Evolutionary conservation across 1,284 basidiomycete genomes (phyloP).

Genomic region (Phaffia rhodozyma): DNA sequence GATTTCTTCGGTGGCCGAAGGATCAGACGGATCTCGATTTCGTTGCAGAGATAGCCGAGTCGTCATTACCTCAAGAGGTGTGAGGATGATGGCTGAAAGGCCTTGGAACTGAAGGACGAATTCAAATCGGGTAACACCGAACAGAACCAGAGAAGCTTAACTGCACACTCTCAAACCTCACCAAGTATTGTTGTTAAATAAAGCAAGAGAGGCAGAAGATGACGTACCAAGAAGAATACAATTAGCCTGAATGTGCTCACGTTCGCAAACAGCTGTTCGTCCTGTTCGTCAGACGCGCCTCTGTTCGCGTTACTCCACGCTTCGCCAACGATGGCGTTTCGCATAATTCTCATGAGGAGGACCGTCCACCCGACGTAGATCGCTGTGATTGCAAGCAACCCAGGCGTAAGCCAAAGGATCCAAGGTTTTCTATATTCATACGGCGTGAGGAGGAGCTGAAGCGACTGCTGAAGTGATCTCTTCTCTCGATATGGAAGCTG

Average conservation of each 20-base stretch:
- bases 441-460: constrained; percentile 64
- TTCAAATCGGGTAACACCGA: no score
- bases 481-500: constrained; percentile 48
- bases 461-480: constrained; percentile 33
- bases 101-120: constrained; percentile 32
- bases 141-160: no score
- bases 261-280: no score
- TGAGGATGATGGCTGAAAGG: constrained; percentile 51
- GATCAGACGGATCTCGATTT: constrained; percentile 43
- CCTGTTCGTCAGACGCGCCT: no score
- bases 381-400: constrained; percentile 37
- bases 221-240: no score
- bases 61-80: constrained; percentile 70
- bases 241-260: no score
- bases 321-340: not conserved
- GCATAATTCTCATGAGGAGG: not conserved
- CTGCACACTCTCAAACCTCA: no score
- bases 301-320: no score
- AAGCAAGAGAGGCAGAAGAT: no score
- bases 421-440: constrained; percentile 71
- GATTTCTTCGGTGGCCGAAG: not conserved
- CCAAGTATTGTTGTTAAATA: no score
- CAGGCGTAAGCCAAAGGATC: constrained; percentile 71
- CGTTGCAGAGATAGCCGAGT: constrained; percentile 72
- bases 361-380: constrained; percentile 1